These are phyloP conservation scores for Leccinum broughii DNA, from an alignment of 768 basidiomycete species.

Conservation along the genomic window DNA sequence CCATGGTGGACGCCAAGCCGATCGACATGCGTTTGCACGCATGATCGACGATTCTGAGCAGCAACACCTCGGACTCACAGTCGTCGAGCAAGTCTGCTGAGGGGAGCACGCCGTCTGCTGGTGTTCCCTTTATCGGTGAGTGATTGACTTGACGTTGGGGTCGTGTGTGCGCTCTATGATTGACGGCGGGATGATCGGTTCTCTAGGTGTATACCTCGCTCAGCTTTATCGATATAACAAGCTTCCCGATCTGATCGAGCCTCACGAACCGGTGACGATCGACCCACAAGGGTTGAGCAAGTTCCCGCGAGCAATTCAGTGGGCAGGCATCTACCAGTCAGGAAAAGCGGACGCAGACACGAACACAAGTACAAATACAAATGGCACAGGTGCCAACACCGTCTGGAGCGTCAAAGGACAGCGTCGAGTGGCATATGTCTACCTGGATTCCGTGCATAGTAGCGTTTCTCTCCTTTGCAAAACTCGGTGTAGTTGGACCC, in stretches of 20 bases:
- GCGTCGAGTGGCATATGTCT: neutral
- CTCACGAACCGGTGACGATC: conserved; percentile 64
- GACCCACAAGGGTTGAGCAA: conserved; percentile 56
- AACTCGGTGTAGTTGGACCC: neutral
- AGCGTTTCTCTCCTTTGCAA: neutral
- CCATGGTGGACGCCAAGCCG: conserved; percentile 66
- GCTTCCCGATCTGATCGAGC: conserved; percentile 80
- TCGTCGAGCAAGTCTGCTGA: conserved; percentile 41
- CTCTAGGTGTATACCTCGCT: conserved; percentile 71
- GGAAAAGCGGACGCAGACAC: neutral
- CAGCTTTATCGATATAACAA: conserved; percentile 63
- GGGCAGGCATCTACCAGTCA: neutral
- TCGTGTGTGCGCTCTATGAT: too few species aligned
- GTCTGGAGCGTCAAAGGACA: neutral
- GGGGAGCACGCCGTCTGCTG: conserved; percentile 50
- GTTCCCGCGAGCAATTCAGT: neutral
- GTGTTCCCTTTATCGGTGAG: conserved; percentile 84
- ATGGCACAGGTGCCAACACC: neutral
- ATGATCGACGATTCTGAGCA: conserved; percentile 48
- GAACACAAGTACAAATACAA: neutral
- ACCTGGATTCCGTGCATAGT: conserved; percentile 6
- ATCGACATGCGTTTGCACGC: conserved; percentile 45
- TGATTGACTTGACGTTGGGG: conserved; percentile 10
- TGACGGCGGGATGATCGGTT: conserved; percentile 4
- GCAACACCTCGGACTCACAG: conserved; percentile 42